Base-by-base conservation (phyloP, 331 rosid genomes). In the Quercus phellos region DNA sequence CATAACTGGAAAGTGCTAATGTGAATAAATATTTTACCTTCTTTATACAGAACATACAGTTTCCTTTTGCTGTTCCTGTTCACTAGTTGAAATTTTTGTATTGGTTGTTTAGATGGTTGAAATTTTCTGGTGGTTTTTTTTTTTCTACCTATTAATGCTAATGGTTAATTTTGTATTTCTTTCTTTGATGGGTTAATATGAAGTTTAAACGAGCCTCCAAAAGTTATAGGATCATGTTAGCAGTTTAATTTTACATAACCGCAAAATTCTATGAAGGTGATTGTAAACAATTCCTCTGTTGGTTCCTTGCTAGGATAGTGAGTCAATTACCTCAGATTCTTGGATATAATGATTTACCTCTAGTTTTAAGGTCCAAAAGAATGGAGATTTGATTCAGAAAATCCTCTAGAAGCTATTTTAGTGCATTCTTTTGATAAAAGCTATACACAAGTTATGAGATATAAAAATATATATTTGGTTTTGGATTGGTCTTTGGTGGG, bases 11-110 rank as follows among this genome's bases (percentile, higher is more conserved):
- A 42, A 71, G 13, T 72, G 74, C 61, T 75, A 42, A 67, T 75
- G 79, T 76, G 84, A 70, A 70, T 73, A 55, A 73, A 43, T 76
- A 50, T 21, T 68, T 4, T 43, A 11, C 19, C 58, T 5, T 9
- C 27, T 73, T 79, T 74, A 35, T 72, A 74, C 67, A 70, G 67
- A 51, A 55, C 53, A 42, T 71, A 76, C 55, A 66, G 63, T 79
- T 85, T 76, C 38, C 76, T 85, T 75, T 21, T 53, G 73, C 56
- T 34, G 61, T 81, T 54, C 14, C 9, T 70, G 27, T 60, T 5
- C 32, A 2, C 74, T 35, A 10, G 14, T 55, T 70, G 51, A 13
- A 42, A 32, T 46, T 43, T 75, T 64, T 8, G 10, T 43, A 14
- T n/a, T 22, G 6, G 10, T 14, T 27, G 21, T 13, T 13, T 16